These are phyloP conservation scores for Eucalyptus erythrocorys DNA, from an alignment of 345 rosid species.

Conservation along the genomic window DNA sequence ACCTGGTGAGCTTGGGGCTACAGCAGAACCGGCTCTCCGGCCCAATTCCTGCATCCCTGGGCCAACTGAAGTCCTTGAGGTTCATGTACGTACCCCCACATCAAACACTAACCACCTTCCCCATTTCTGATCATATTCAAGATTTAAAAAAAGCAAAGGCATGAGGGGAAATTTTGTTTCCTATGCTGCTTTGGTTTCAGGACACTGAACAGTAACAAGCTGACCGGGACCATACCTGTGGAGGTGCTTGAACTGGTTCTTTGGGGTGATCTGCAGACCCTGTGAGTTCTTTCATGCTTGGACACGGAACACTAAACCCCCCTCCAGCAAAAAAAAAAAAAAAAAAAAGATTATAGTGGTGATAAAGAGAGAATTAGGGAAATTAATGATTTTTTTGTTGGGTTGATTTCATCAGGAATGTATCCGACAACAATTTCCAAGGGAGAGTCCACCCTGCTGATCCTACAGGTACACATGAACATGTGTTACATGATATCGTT, in stretches of 20 bases:
- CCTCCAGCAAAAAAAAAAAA: too few relatives aligned
- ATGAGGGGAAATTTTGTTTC: neutral
- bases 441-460: constrained; percentile 14
- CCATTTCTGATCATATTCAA: neutral
- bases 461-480: constrained; percentile 3
- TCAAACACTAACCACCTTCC: neutral
- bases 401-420: constrained; percentile 17
- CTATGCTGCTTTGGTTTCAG: neutral
- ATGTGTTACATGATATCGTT: too few relatives aligned
- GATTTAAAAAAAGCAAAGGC: neutral
- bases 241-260: constrained; percentile 8
- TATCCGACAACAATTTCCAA: constrained; percentile 14
- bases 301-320: neutral
- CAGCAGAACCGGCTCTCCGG: constrained; percentile 18
- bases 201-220: constrained; percentile 25
- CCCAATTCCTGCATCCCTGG: constrained; percentile 23
- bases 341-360: neutral
- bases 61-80: constrained; percentile 12
- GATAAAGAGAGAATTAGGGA: neutral
- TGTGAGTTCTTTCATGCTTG: constrained; percentile 13
- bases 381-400: too few relatives aligned
- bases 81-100: constrained; percentile 10
- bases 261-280: constrained; percentile 6
- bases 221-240: constrained; percentile 24
- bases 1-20: constrained; percentile 25